Percentiles rank a stretch among this genome's conserved stretches.
These are phyloP conservation scores for Zymoseptoria brevis DNA, from an alignment of 2,329 filamentous ascomycete genomes.

Conservation along the genomic window DNA sequence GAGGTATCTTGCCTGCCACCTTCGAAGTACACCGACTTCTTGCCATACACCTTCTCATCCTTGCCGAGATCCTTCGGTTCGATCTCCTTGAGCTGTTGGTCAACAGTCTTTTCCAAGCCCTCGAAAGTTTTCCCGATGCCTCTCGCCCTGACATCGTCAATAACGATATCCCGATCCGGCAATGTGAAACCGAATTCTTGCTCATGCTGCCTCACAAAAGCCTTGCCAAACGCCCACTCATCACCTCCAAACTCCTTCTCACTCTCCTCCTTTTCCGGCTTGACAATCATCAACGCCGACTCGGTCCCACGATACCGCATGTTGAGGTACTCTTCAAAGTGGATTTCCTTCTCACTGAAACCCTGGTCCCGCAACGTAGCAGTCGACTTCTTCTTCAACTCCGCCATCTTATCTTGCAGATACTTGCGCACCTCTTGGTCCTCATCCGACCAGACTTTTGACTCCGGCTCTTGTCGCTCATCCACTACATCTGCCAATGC, in stretches of 20 bases:
- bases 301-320: conserved; percentile 89
- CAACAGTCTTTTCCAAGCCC: conserved; percentile 70
- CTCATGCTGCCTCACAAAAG: conserved; percentile 78
- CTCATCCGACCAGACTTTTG: conserved; percentile 51
- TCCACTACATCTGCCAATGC: conserved; percentile 88
- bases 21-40: conserved; percentile 72
- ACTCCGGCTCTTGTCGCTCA: conserved; percentile 73
- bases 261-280: conserved; percentile 57
- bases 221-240: conserved; percentile 74
- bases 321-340: conserved; percentile 88
- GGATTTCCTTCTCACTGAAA: conserved; percentile 64
- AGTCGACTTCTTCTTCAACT: conserved; percentile 68
- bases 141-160: conserved; percentile 81
- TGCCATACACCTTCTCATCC: conserved; percentile 57
- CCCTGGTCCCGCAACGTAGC: conserved; percentile 66
- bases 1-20: conserved; percentile 69
- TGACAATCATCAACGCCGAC: conserved; percentile 82
- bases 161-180: conserved; percentile 74
- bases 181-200: conserved; percentile 92
- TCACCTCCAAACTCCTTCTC: conserved; percentile 54
- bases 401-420: conserved; percentile 65
- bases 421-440: conserved; percentile 51
- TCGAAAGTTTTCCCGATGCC: conserved; percentile 85
- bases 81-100: conserved; percentile 69
- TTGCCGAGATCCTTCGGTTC: conserved; percentile 50